Conservation (phyloP, 2,329 filamentous ascomycete genomes). For the Phyllosticta citrichinensis region DNA sequence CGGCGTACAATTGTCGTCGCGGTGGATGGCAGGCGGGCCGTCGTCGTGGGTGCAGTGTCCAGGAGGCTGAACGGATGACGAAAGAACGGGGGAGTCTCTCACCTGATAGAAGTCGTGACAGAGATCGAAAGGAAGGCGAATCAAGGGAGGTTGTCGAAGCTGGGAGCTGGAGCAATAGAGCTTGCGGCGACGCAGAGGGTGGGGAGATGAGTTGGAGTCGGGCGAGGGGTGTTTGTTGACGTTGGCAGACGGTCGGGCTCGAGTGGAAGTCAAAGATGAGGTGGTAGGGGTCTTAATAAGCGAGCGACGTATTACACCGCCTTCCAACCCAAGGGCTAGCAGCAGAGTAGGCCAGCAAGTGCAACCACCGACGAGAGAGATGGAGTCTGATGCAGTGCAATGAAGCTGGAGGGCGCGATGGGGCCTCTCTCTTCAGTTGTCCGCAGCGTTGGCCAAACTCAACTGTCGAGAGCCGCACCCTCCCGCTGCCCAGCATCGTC, state of each 20-base stretch:
- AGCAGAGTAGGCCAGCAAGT: not conserved
- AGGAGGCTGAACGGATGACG: slow-evolving; percentile 10
- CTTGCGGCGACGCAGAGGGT: slow-evolving; percentile 8
- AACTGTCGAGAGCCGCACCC: not conserved
- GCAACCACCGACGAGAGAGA: too few relatives aligned
- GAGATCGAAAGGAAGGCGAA: slow-evolving; percentile 3
- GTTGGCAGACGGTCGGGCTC: slow-evolving; percentile 9
- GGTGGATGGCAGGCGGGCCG: slow-evolving; percentile 3
- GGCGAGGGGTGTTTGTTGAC: slow-evolving; percentile 11
- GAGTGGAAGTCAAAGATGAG: slow-evolving; percentile 8
- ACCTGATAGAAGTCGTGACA: slow-evolving; percentile 8
- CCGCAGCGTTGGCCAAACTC: too few relatives aligned
- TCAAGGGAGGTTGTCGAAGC: not conserved
- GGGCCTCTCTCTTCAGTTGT: too few relatives aligned
- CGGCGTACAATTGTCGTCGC: not conserved
- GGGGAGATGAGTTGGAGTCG: slow-evolving; percentile 5
- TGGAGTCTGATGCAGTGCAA: too few relatives aligned
- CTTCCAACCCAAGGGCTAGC: slow-evolving; percentile 1
- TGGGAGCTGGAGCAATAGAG: slow-evolving; percentile 8
- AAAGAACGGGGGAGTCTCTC: slow-evolving; percentile 8
- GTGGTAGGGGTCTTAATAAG: slow-evolving; percentile 9
- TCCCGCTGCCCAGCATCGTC: not conserved
- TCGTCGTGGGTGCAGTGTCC: slow-evolving; percentile 3
- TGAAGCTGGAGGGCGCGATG: too few relatives aligned
- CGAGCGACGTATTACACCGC: slow-evolving; percentile 9